These are phyloP conservation scores for Oryza glumipatula DNA, from an alignment of 176 grass and related monocot genomes.

Conservation along the genomic window DNA sequence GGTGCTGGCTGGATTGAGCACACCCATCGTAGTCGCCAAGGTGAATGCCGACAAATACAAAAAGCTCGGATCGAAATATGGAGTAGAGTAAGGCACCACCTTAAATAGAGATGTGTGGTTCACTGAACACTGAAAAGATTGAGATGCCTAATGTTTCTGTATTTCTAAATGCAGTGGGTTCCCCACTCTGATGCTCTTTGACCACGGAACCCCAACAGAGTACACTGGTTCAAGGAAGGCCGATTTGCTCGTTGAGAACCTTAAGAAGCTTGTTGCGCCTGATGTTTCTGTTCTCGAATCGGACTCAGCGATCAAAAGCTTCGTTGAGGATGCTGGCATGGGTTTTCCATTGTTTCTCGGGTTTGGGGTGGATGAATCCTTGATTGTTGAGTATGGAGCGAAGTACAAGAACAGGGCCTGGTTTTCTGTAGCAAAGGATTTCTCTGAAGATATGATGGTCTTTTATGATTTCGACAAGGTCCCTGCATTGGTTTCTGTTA, in stretches of 20 bases:
- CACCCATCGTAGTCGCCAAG: slow-evolving; percentile 69
- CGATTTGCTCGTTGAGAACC: slow-evolving; percentile 61
- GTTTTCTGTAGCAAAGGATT: slow-evolving; percentile 77
- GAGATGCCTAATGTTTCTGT: neutral
- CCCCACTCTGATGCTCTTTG: slow-evolving; percentile 86
- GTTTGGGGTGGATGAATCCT: slow-evolving; percentile 68
- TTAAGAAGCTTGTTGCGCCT: slow-evolving; percentile 80
- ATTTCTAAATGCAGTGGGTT: slow-evolving; percentile 70
- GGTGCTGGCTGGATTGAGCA: slow-evolving; percentile 52
- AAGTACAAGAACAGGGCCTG: slow-evolving; percentile 91
- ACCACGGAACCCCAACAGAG: slow-evolving; percentile 71
- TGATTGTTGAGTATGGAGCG: slow-evolving; percentile 57
- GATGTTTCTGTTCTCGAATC: slow-evolving; percentile 70
- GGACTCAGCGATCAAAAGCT: slow-evolving; percentile 59
- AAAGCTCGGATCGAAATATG: slow-evolving; percentile 79
- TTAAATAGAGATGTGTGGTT: slow-evolving; percentile 4
- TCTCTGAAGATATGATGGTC: slow-evolving; percentile 83
- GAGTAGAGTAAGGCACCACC: slow-evolving; percentile 67
- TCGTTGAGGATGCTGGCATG: slow-evolving; percentile 60
- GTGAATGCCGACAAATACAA: slow-evolving; percentile 88
- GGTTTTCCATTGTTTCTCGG: slow-evolving; percentile 79
- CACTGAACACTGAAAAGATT: neutral
- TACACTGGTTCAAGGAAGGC: slow-evolving; percentile 91
- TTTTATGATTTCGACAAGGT: slow-evolving; percentile 84
- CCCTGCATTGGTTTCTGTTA: slow-evolving; percentile 77